These are phyloP conservation scores for Magnaporthiopsis incrustans DNA, from an alignment of 2,329 filamentous ascomycete species.

Conservation along the genomic window DNA sequence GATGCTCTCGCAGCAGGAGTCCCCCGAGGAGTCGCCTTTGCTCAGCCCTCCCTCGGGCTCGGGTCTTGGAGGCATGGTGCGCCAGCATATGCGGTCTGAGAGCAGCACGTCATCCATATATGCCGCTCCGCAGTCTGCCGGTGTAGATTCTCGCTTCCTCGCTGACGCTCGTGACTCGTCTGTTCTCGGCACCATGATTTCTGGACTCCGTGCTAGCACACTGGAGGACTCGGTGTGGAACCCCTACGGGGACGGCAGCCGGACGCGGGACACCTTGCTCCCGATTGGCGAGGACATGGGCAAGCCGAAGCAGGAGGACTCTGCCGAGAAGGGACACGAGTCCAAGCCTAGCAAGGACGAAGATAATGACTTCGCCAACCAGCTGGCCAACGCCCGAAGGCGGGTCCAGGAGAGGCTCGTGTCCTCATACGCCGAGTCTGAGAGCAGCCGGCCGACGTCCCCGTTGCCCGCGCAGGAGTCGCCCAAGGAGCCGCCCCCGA, in stretches of 20 bases:
- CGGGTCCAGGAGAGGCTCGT: conserved; percentile 67
- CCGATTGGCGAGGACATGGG: neutral
- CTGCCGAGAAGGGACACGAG: neutral
- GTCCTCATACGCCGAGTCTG: conserved; percentile 53
- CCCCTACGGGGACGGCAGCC: conserved; percentile 4
- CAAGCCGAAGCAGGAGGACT: neutral
- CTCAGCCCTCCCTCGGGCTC: conserved; percentile 59
- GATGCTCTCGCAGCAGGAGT: conserved; percentile 16
- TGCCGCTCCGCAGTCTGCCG: conserved; percentile 29
- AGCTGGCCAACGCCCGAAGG: conserved; percentile 62
- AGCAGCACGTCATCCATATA: conserved; percentile 80
- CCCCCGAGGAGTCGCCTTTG: conserved; percentile 65
- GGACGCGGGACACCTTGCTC: neutral
- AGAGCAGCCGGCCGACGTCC: conserved; percentile 39
- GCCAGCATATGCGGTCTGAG: conserved; percentile 72
- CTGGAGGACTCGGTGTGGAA: conserved; percentile 31
- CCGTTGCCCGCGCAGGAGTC: conserved; percentile 29
- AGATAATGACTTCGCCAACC: conserved; percentile 63
- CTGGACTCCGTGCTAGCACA: conserved; percentile 30
- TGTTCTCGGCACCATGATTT: conserved; percentile 14
- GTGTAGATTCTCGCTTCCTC: conserved; percentile 30
- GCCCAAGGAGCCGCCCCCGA: conserved; percentile 25
- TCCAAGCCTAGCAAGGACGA: conserved; percentile 26
- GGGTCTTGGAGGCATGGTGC: conserved; percentile 73
- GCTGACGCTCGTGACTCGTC: conserved; percentile 22